These are phyloP conservation scores for Verruconis gallopava DNA, from an alignment of 2,329 filamentous ascomycete genomes.

Conservation along the genomic window DNA sequence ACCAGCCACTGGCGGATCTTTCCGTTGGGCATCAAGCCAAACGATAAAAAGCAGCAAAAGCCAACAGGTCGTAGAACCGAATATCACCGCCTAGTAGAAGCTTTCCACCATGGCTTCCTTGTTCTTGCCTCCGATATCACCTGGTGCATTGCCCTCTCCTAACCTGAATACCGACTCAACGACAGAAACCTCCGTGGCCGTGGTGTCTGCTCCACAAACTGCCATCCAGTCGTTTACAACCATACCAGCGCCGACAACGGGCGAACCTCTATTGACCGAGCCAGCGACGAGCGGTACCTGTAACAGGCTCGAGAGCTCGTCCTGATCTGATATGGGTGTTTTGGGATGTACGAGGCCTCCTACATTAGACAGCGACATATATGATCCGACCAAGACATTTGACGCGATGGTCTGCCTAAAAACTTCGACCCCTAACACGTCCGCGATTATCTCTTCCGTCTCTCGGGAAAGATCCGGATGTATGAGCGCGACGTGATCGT, in stretches of 20 bases:
- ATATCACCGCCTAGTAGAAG: slow-evolving; percentile 63
- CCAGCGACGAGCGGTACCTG: slow-evolving; percentile 94
- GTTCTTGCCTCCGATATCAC: slow-evolving; percentile 67
- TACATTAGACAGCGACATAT: slow-evolving; percentile 93
- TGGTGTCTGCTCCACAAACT: slow-evolving; percentile 80
- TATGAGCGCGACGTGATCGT: slow-evolving; percentile 92
- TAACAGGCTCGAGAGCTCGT: slow-evolving; percentile 83
- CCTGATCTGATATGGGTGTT: slow-evolving; percentile 93
- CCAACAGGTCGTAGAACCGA: too few species aligned
- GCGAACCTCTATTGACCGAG: slow-evolving; percentile 80
- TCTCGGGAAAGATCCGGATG: slow-evolving; percentile 95
- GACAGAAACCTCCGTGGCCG: slow-evolving; percentile 92
- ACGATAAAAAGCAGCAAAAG: too few species aligned
- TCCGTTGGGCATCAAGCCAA: too few species aligned
- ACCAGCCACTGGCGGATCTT: too few species aligned
- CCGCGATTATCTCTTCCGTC: slow-evolving; percentile 96
- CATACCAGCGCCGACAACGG: slow-evolving; percentile 93
- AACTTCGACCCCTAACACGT: slow-evolving; percentile 79
- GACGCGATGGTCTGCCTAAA: slow-evolving; percentile 93
- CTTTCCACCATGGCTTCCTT: slow-evolving; percentile 99
- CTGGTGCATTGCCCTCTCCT: slow-evolving; percentile 68
- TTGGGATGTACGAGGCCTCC: slow-evolving; percentile 96
- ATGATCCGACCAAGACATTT: slow-evolving; percentile 90
- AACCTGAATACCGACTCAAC: slow-evolving; percentile 93
- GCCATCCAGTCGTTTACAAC: slow-evolving; percentile 97